Evolutionary conservation across 2,329 filamentous ascomycete genomes (phyloP).

Genomic region (Lachnellula occidentalis): DNA sequence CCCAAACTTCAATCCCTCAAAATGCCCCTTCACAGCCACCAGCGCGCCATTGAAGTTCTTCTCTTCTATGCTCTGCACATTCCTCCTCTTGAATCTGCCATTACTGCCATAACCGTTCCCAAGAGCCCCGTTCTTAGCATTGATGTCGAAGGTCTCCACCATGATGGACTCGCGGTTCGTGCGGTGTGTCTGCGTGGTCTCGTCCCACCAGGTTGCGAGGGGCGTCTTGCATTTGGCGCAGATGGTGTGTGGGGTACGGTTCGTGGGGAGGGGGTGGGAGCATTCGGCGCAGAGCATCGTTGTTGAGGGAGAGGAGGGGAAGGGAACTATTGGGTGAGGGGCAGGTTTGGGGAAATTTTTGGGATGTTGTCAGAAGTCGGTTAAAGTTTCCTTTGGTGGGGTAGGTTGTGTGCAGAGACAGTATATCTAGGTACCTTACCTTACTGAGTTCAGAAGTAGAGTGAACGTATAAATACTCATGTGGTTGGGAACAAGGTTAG

Average conservation of each 20-base stretch:
- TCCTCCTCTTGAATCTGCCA: constrained; percentile 20
- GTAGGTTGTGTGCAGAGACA: no score
- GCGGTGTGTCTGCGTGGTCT: constrained; percentile 26
- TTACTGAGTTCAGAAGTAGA: background rate
- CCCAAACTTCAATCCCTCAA: constrained; percentile 49
- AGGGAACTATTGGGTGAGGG: background rate
- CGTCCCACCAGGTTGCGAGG: constrained; percentile 30
- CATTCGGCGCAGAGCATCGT: constrained; percentile 29
- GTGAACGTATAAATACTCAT: no score
- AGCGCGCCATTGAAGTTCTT: constrained; percentile 55
- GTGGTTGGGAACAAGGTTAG: no score
- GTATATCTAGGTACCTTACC: background rate
- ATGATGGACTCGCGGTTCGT: constrained; percentile 28
- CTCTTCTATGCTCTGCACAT: constrained; percentile 53
- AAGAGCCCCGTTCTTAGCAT: background rate
- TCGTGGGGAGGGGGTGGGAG: constrained; percentile 23
- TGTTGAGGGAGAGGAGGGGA: background rate
- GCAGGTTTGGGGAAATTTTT: background rate
- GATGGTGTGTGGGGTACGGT: constrained; percentile 24
- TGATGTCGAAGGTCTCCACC: constrained; percentile 5
- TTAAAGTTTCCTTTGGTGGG: background rate
- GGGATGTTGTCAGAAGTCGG: background rate
- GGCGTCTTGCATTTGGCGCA: constrained; percentile 30
- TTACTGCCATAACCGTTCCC: background rate
- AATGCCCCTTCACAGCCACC: constrained; percentile 57